Evolutionary conservation across 2,329 filamentous ascomycete genomes (phyloP).

Genomic region (Tolypocladium guangdongense): DNA sequence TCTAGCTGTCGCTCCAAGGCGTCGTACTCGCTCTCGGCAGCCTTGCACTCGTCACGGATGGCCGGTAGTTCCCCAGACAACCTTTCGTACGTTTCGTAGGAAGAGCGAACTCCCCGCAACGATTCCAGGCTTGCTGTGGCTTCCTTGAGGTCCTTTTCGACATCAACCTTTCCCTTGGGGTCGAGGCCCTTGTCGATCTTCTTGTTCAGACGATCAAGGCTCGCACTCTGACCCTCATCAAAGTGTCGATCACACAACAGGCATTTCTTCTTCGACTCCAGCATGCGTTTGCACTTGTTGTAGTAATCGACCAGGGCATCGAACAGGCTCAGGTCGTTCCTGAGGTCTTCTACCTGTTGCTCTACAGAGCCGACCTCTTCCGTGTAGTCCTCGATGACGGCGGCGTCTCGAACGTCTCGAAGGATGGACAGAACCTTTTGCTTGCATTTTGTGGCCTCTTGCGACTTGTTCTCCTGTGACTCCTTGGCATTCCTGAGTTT

Average conservation of each 20-base stretch:
- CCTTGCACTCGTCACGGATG: slow-evolving; percentile 51
- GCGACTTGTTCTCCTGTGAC: slow-evolving; percentile 51
- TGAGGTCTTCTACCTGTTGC: slow-evolving; percentile 47
- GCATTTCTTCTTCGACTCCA: slow-evolving; percentile 62
- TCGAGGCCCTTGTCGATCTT: slow-evolving; percentile 55
- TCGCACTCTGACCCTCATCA: slow-evolving; percentile 45
- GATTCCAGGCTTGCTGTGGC: slow-evolving; percentile 39
- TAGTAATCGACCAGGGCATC: slow-evolving; percentile 64
- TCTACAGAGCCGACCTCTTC: slow-evolving; percentile 39
- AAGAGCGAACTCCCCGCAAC: slow-evolving; percentile 50
- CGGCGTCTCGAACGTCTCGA: slow-evolving; percentile 28
- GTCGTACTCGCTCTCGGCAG: slow-evolving; percentile 51
- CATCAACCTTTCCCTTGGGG: slow-evolving; percentile 49
- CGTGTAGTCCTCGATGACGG: slow-evolving; percentile 42
- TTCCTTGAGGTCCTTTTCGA: slow-evolving; percentile 49
- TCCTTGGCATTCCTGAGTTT: slow-evolving; percentile 55
- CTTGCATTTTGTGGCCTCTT: slow-evolving; percentile 52
- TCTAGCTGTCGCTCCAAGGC: slow-evolving; percentile 51
- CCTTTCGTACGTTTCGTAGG: slow-evolving; percentile 65
- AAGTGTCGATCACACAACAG: slow-evolving; percentile 66
- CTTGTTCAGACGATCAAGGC: slow-evolving; percentile 48
- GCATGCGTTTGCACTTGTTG: slow-evolving; percentile 51
- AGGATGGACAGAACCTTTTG: slow-evolving; percentile 42
- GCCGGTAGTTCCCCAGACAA: slow-evolving; percentile 61
- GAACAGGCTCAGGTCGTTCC: slow-evolving; percentile 58